Base-by-base conservation (phyloP, 805 yeast species). In the Komagataella populi region DNA sequence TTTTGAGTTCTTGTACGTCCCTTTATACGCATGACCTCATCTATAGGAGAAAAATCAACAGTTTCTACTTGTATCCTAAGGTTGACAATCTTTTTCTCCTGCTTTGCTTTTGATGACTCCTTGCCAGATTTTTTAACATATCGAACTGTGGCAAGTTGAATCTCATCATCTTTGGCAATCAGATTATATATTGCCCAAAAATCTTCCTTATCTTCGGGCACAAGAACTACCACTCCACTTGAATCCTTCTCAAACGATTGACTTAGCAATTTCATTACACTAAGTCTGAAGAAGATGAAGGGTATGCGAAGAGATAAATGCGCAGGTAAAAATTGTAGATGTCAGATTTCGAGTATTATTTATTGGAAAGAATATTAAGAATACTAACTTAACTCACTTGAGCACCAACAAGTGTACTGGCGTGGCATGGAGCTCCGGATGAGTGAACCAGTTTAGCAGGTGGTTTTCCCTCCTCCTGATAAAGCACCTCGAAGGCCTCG, bases 171-270 rank as follows among this genome's bases (percentile, higher is more conserved):
- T 51, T 78, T 77, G 49, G 81, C 83, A 2, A 93, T 72, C 23
- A 93, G 69, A 60, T 91, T 93, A 70, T 88, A 88, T 3, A 87
- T 62, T 23, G 85, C 81, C 88, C 96, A 93, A 54, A 93, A 71
- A 64, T 91, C 99, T 59, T 91, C 97, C 48, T 84, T 79, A 59
- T 93, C 98, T 60, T 90, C 85, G 0, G 97, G 90, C 3, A 80
- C 69, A 18, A 91, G 63, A 0, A 85, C 73, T 18, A 87, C 72
- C 2, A 74, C 66, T 5, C 91, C 95, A 52, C 83, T 74, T 49
- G 74, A 70, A 56, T 83, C 87, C 55, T 76, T 80, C 50, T 75
- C 79, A 44, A 80, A 63, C 16, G 65, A 59, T 53, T 77, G 74
- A 5, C 72, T 63, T 2, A 81, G 56, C 30, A 83, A 65, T 61